Evolutionary conservation across 2,329 filamentous ascomycete species (phyloP).

Genomic region (Penicillium sp.): DNA sequence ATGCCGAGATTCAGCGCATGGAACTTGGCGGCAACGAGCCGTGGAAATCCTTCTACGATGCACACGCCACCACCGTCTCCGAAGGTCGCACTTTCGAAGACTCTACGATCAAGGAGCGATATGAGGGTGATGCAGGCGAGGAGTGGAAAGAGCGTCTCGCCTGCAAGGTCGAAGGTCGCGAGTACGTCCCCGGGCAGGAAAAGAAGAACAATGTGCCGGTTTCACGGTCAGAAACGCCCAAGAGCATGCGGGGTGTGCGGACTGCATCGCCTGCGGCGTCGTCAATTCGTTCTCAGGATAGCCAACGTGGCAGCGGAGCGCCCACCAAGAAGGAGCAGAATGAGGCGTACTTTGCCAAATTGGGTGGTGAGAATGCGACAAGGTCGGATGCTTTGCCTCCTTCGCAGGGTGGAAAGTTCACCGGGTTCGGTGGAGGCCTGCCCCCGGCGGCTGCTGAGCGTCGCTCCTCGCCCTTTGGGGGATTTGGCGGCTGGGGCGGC

Average conservation of each 20-base stretch:
- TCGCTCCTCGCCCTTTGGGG: conserved; percentile 19
- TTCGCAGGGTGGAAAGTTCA: conserved; percentile 86
- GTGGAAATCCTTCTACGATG: conserved; percentile 83
- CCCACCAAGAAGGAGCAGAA: conserved; percentile 59
- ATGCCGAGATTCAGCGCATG: conserved; percentile 88
- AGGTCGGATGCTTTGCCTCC: conserved; percentile 71
- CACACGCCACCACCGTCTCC: conserved; percentile 60
- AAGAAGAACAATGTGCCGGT: conserved; percentile 35
- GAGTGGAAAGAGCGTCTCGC: conserved; percentile 90
- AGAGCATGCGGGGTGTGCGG: conserved; percentile 12
- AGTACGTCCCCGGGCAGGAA: conserved; percentile 72
- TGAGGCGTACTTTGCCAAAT: conserved; percentile 81
- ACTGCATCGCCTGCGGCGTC: conserved; percentile 21
- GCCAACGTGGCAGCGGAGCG: conserved; percentile 18
- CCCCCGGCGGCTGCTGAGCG: conserved; percentile 39
- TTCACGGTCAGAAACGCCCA: conserved; percentile 25
- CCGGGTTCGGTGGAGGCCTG: conserved; percentile 78
- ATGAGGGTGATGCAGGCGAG: conserved; percentile 82
- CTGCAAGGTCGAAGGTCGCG: conserved; percentile 78
- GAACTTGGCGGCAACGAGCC: conserved; percentile 80
- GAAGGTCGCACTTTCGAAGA: conserved; percentile 71
- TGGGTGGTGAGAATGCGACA: conserved; percentile 76
- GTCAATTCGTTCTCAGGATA: conserved; percentile 19
- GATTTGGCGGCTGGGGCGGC: conserved; percentile 15
- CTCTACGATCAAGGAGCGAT: conserved; percentile 82